These are phyloP conservation scores for Candida manassasensis DNA, from an alignment of 805 yeast genomes.

Conservation along the genomic window DNA sequence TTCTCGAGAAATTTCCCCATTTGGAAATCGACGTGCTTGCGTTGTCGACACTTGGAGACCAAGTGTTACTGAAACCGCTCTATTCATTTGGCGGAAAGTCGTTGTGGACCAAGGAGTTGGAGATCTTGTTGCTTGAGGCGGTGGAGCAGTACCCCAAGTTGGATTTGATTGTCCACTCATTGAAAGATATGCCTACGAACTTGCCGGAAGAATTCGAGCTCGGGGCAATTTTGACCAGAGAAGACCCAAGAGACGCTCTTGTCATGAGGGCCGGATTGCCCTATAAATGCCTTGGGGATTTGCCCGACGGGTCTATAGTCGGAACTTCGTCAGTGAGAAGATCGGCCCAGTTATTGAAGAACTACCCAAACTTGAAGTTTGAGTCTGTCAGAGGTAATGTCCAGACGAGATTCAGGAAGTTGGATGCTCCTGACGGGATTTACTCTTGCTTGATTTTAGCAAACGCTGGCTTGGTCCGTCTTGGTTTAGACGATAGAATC, in stretches of 20 bases:
- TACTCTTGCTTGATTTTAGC: slow-evolving; percentile 81
- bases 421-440: slow-evolving; percentile 60
- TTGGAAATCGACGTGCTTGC: slow-evolving; percentile 73
- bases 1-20: slow-evolving; percentile 58
- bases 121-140: slow-evolving; percentile 61
- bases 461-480: slow-evolving; percentile 82
- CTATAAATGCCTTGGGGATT: slow-evolving; percentile 60
- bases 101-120: slow-evolving; percentile 94
- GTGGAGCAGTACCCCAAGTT: slow-evolving; percentile 62
- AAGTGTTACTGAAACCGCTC: slow-evolving; percentile 76
- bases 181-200: slow-evolving; percentile 89
- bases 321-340: slow-evolving; percentile 95
- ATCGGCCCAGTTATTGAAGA: slow-evolving; percentile 80
- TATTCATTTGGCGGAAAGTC: slow-evolving; percentile 96
- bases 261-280: slow-evolving; percentile 65
- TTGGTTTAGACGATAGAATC: slow-evolving; percentile 70
- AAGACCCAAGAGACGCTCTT: slow-evolving; percentile 91
- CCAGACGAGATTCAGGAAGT: slow-evolving; percentile 74
- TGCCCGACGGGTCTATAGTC: slow-evolving; percentile 81
- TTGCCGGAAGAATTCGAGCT: slow-evolving; percentile 86
- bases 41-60: slow-evolving; percentile 84
- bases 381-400: slow-evolving; percentile 79
- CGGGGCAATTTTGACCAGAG: slow-evolving; percentile 82
- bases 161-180: slow-evolving; percentile 88
- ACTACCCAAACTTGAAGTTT: slow-evolving; percentile 71